Base-by-base conservation (phyloP, 805 yeast species). In the Lachancea fermentati region DNA sequence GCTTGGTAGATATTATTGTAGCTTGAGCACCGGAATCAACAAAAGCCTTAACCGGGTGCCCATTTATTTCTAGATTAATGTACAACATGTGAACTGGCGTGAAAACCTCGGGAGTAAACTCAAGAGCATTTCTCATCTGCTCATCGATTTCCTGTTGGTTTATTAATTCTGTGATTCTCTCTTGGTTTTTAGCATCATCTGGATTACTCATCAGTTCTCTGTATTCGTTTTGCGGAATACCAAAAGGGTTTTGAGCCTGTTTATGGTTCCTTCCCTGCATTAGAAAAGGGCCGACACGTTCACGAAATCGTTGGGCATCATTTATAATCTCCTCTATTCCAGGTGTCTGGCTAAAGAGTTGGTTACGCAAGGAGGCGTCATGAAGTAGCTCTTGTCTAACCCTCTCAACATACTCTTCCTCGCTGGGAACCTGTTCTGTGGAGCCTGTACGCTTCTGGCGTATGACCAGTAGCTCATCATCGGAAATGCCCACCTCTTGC, bases 1-100 rank as follows among this genome's bases (percentile, higher is more conserved):
- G 68, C 31, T 69, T 66, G 1, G 94, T 84, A 24, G 88, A 79
- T 55, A 93, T 77, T 30, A 93, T 81, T 0, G 98, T 88, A 19
- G 78, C 69, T 60, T 88, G 96, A 0, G 99, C 97, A 2, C 99
- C 98, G 0, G 97, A 79, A 59, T 93, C 99, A 4, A 93, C 95
- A 67, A 93, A 87, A 0, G 97, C 97, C 58, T 85, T 85, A 2
- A 88, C 82, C 16, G 81, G 79, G 34, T 72, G 69, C 1, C 93
- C 91, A 54, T 93, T 89, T 28, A 91, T 81, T 49, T 77, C 81
- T 30, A 87, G 71, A 41, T 79, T 71, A 12, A 93, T 78, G 62
- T 81, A 91, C 30, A 93, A 71, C 96, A 93, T 88, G 24, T 76
- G 75, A 3, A 91, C 94, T 0, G 73, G 63, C 0, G 88, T 81